phyloP scores from a whole-genome alignment of 306 rosid species.

The Medicago ruthenica region DNA sequence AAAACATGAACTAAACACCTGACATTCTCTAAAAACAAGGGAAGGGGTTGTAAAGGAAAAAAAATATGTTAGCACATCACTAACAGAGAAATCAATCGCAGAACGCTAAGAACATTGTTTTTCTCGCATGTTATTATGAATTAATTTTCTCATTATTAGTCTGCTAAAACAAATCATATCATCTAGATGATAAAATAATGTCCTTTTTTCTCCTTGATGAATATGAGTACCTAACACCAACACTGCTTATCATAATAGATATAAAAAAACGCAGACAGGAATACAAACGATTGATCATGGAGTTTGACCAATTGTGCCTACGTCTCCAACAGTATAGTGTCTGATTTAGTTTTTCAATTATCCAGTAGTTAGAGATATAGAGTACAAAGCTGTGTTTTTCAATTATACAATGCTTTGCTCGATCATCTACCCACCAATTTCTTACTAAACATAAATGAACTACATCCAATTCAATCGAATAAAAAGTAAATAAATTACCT shows the following conservation, averaged over 20 bases:
- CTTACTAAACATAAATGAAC: conserved; percentile 1
- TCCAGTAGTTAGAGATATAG: neutral
- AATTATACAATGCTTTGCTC: neutral
- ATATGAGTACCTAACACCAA: conserved; percentile 12
- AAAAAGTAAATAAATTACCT: conserved; percentile 56
- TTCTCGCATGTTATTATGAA: conserved; percentile 7
- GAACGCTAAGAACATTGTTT: neutral
- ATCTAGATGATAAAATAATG: neutral
- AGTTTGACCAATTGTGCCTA: neutral
- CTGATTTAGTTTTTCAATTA: neutral
- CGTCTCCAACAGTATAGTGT: neutral
- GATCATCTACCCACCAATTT: neutral
- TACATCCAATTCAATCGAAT: conserved; percentile 6
- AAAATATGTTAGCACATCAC: neutral
- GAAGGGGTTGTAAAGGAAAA: neutral
- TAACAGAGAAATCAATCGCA: conserved; percentile 8
- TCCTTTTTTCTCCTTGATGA: conserved; percentile 16
- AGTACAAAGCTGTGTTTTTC: neutral
- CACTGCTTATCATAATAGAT: conserved; percentile 15
- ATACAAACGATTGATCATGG: neutral
- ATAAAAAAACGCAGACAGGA: neutral
- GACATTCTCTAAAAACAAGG: neutral
- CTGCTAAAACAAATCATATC: neutral
- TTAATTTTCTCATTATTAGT: conserved; percentile 4
- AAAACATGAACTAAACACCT: neutral